Base-by-base conservation (phyloP, 768 basidiomycete species). In the Cystofilobasidium bisporidii region DNA sequence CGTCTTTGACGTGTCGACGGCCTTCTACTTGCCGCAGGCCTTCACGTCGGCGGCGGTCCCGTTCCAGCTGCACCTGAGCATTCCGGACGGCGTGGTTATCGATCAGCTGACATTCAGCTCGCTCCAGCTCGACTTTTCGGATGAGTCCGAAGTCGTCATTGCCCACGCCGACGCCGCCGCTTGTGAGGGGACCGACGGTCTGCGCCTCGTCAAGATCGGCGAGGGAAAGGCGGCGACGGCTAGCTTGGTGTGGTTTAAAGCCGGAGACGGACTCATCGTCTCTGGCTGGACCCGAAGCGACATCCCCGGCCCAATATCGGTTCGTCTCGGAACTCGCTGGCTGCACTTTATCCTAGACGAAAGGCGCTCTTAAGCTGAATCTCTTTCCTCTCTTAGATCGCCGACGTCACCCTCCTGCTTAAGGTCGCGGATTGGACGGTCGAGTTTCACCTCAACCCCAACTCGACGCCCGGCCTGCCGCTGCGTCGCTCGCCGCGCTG, bases 61-160 rank as follows among this genome's bases (percentile, higher is more conserved):
- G 0, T 96, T 90, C 76, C 92, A 97, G 75, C 72, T 96, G 11
- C 78, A 81, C 11, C 74, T 96, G 36, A 76, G 79, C 2, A 82
- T 87, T 0, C 83, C 85, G 0, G 72, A 76, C 0, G 72, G 77
- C 4, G 78, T 83, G 17, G 74, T 80, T 0, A 79, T 89, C 24
- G 80, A 82, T 6, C 78, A 79, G 0, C 77, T 94, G 20, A 82
- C 86, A 0, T 83, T 96, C 72, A 74, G 82, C 0, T 81, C 82
- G 1, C 73, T 92, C 17, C 75, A 79, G 1, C 79, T 96, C 9
- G 76, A 83, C 48, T 86, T 91, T 72, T 82, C 82, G 8, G 78
- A 79, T 58, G 78, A 77, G 72, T 70, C 77, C 1, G 84, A 87
- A 0, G 63, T 82, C 17, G 75, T 92, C 4, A 48, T 10, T 3